Evolutionary conservation across 306 rosid genomes (phyloP), one percentile per base, ranked within the genome.

Genomic region (Cyamopsis tetragonoloba): DNA sequence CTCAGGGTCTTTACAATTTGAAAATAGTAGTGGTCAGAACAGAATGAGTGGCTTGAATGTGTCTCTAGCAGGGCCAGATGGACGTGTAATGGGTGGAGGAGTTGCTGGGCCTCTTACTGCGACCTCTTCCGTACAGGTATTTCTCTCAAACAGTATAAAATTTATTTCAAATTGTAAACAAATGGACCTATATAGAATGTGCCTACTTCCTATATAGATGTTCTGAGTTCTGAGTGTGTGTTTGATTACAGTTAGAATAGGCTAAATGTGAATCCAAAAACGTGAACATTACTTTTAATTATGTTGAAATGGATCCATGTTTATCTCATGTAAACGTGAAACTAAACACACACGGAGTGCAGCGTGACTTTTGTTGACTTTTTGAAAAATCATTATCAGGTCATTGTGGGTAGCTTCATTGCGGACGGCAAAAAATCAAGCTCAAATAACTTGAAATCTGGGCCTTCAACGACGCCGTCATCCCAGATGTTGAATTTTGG

Each of bases 21-120:
- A 83, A 46, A 67, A 71, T 56, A 68, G 34, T 51, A 89, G 79
- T 14, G 77, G 65, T 41, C 61, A 63, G 59, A 77, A 66, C 55
- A 73, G 84, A 74, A 70, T 77, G 17, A 71, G 86, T 41, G 72
- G 80, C 57, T 71, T 88, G 78, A 83, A 60, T 43, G 84, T 85
- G 26, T 38, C 83, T 37, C 72, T 93, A 32, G 92, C 85, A 4
- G 85, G 89, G 44, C 44, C 83, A 53, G 89, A 85, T 65, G 89
- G 96, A 58, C 82, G 66, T 41, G 82, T 88, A 74, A 50, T 86
- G 59, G 96, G 95, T 23, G 99, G 99, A 5, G 83, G 82, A 37
- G 95, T 93, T 79, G 74, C 79, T 23, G 96, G 95, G 62, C 66
- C 48, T 73, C 88, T 90, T 30, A 50, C 79, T 64, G 97, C 99